Percentiles rank a stretch among this genome's conserved stretches.
Evolutionary conservation across 768 basidiomycete genomes (phyloP).

Genomic region (Rhizopogon vesiculosus): DNA sequence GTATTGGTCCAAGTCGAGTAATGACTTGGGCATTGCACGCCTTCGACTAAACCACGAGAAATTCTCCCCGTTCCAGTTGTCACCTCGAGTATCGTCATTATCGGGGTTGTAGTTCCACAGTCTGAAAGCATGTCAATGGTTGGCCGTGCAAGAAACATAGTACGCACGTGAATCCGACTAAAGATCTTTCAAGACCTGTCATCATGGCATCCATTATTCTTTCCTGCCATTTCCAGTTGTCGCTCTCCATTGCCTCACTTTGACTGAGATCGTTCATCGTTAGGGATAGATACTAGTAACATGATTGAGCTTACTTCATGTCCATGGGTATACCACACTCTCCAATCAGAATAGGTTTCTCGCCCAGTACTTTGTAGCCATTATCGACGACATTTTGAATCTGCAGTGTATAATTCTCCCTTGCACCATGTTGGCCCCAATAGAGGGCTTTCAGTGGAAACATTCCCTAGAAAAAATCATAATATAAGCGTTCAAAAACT

Average conservation of each 20-base stretch:
- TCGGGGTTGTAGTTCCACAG: constrained; percentile 94
- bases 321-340: constrained; percentile 98
- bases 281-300: not conserved
- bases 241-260: constrained; percentile 64
- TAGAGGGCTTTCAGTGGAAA: constrained; percentile 78
- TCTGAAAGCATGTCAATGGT: constrained; percentile 32
- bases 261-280: constrained; percentile 36
- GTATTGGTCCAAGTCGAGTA: constrained; percentile 55
- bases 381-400: constrained; percentile 73
- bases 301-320: constrained; percentile 64
- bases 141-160: not conserved
- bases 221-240: constrained; percentile 77
- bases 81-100: constrained; percentile 75
- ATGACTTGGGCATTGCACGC: constrained; percentile 50
- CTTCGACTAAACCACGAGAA: constrained; percentile 87
- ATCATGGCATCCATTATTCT: constrained; percentile 96
- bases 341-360: constrained; percentile 81
- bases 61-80: constrained; percentile 95
- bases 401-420: constrained; percentile 81
- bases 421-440: constrained; percentile 79
- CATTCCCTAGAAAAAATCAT: constrained; percentile 58
- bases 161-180: constrained; percentile 84
- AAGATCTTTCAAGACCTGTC: constrained; percentile 68
- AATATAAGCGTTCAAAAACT: constrained; percentile 5
- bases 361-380: constrained; percentile 67